Evolutionary conservation across 768 basidiomycete genomes (phyloP).

Genomic region (Pleurotus salmoneostramineus): DNA sequence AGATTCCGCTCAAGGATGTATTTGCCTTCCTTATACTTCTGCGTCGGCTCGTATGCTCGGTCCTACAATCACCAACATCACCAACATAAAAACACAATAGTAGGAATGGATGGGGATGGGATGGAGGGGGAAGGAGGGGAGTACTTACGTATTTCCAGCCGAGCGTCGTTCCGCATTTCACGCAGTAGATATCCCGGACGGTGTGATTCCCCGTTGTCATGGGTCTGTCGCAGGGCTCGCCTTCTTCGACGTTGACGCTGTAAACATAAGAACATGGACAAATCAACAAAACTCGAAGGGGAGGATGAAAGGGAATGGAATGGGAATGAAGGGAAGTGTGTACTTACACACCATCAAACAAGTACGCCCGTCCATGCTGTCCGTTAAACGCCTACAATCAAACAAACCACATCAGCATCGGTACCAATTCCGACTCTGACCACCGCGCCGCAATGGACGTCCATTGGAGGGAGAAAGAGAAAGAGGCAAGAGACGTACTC

Average conservation of each 20-base stretch:
- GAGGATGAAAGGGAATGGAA: too few relatives aligned
- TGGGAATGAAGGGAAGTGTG: background rate
- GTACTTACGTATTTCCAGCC: conserved; percentile 99
- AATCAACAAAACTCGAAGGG: too few relatives aligned
- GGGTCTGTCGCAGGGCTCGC: conserved; percentile 83
- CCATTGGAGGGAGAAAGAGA: conserved; percentile 9
- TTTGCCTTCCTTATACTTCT: conserved; percentile 99
- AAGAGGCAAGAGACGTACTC: conserved; percentile 45
- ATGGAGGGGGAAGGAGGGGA: too few relatives aligned
- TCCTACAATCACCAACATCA: conserved; percentile 70
- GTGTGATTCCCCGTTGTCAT: conserved; percentile 98
- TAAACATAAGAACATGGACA: background rate
- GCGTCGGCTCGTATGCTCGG: conserved; percentile 81
- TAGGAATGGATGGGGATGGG: too few relatives aligned
- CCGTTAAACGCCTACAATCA: conserved; percentile 85
- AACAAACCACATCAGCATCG: too few relatives aligned
- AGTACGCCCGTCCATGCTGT: conserved; percentile 92
- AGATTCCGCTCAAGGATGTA: conserved; percentile 95
- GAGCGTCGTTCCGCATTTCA: conserved; percentile 80
- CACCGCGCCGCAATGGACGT: conserved; percentile 8
- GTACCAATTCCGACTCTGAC: too few relatives aligned
- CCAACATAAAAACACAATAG: too few relatives aligned
- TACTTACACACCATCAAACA: conserved; percentile 90
- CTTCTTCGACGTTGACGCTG: conserved; percentile 90
- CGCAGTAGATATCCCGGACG: conserved; percentile 92